These are phyloP conservation scores for Solanum clarkiae DNA, from an alignment of 257 asterid genomes.

Conservation along the genomic window DNA sequence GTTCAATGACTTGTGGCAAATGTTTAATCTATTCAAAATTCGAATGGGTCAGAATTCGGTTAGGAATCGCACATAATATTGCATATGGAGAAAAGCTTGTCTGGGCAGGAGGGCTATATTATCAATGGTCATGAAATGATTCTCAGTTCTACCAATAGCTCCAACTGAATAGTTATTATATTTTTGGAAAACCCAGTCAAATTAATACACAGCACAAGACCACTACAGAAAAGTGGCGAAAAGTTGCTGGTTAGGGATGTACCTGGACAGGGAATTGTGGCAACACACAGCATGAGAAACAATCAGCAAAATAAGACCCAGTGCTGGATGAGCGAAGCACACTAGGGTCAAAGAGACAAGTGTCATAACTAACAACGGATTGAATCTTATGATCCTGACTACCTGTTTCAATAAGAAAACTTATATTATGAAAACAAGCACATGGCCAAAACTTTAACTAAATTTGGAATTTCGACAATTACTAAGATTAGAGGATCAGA, in stretches of 20 bases:
- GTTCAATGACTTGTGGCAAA: not conserved
- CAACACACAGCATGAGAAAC: conserved; percentile 63
- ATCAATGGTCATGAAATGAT: not conserved
- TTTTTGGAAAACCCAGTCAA: not conserved
- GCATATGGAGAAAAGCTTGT: not conserved
- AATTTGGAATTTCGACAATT: not conserved
- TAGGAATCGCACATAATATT: not conserved
- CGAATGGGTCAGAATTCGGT: not conserved
- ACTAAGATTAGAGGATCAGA: not conserved
- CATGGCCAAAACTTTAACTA: not conserved
- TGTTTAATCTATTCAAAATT: not conserved
- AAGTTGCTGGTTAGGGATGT: not conserved
- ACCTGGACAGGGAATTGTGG: conserved; percentile 78
- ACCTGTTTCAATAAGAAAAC: conserved; percentile 35
- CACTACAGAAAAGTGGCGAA: not conserved
- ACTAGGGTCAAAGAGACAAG: conserved; percentile 49
- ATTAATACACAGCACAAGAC: not conserved
- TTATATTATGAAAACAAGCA: not conserved
- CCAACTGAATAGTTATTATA: not conserved
- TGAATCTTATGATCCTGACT: conserved; percentile 45
- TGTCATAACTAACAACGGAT: conserved; percentile 49
- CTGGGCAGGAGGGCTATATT: not conserved
- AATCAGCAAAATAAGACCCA: conserved; percentile 74
- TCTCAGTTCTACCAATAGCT: not conserved
- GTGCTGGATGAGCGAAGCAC: conserved; percentile 83